phyloP scores from a whole-genome alignment of 2,329 filamentous ascomycete species.

The Lasiodiplodia hormozganensis region DNA sequence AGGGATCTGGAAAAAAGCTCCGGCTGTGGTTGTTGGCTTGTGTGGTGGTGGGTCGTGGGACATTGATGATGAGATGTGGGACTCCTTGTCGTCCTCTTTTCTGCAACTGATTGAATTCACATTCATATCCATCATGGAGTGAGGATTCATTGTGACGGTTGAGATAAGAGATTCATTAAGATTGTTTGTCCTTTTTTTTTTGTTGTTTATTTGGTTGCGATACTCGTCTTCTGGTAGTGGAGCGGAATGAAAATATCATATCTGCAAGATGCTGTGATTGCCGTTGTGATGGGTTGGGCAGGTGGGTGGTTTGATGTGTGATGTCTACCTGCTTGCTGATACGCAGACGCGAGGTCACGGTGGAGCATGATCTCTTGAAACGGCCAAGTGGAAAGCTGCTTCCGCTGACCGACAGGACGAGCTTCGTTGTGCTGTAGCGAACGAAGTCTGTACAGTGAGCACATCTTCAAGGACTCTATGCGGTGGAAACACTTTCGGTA shows the following conservation, averaged over 20 bases:
- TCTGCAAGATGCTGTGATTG: neutral
- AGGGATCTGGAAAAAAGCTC: neutral
- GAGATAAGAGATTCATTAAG: neutral
- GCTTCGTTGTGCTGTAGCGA: no score
- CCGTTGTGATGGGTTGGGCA: neutral
- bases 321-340: no score
- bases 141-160: slow-evolving; percentile 5
- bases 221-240: neutral
- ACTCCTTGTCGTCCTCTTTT: neutral
- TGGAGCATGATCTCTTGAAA: no score
- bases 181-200: neutral
- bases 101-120: slow-evolving; percentile 14
- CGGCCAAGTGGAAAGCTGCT: no score
- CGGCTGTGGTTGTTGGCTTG: neutral
- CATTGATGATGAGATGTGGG: neutral
- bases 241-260: neutral
- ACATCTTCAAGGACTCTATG: no score
- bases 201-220: neutral
- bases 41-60: neutral
- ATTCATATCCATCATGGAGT: neutral
- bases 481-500: no score
- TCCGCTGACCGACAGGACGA: no score
- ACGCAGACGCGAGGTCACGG: no score
- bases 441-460: no score
- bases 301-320: neutral